Conservation (phyloP, 345 rosid species). For the Syzygium grande region DNA sequence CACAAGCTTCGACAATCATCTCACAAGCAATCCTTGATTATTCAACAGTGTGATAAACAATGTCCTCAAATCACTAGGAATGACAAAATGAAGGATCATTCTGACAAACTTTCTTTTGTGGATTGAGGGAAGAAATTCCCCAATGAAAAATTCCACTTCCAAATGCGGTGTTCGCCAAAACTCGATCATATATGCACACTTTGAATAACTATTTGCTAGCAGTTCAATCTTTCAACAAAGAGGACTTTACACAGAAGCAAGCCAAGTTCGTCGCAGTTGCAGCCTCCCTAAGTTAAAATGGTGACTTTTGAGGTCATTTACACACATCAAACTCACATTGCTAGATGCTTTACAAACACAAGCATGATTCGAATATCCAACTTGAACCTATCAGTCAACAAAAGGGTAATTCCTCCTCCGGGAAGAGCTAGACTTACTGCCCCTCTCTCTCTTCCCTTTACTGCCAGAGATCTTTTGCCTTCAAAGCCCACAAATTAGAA, state of each 20-base stretch:
- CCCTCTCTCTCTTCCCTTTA: conserved; percentile 3
- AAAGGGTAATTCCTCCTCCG: background rate
- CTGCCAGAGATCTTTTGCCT: conserved; percentile 16
- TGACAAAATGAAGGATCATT: background rate
- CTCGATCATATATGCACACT: background rate
- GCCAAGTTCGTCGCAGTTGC: background rate
- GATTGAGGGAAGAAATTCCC: background rate
- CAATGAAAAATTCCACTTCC: background rate
- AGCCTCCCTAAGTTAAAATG: background rate
- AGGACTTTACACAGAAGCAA: background rate
- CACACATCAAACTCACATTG: background rate
- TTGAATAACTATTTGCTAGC: background rate
- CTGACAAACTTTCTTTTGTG: background rate
- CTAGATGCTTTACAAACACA: background rate
- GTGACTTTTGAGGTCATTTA: background rate
- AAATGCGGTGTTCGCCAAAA: background rate
- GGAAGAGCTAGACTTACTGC: conserved; percentile 1
- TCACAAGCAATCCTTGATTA: background rate
- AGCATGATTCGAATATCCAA: background rate
- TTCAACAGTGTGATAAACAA: background rate
- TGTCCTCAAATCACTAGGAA: background rate
- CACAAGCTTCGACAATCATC: background rate
- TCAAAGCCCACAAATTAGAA: background rate
- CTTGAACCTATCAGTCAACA: background rate
- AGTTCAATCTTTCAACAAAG: background rate